Evolutionary conservation across 2,329 filamentous ascomycete genomes (phyloP).

Genomic region (Fusarium concolor): DNA sequence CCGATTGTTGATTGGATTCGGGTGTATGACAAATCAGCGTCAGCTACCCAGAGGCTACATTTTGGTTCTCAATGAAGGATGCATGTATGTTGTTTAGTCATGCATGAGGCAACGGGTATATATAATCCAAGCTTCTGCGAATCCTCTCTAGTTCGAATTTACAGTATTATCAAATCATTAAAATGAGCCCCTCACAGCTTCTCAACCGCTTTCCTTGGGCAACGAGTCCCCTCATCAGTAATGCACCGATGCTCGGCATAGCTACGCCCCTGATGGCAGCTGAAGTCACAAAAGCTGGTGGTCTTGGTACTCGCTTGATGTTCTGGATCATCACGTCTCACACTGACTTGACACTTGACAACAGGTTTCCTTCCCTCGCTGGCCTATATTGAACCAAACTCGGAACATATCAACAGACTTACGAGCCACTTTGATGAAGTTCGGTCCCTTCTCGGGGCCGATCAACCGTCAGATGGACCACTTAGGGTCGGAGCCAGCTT

Average conservation of each 20-base stretch:
- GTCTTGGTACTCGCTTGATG: slow-evolving; percentile 48
- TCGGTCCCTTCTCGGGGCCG: slow-evolving; percentile 44
- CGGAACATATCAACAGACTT: slow-evolving; percentile 50
- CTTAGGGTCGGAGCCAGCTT: slow-evolving; percentile 69
- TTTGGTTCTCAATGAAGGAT: background rate
- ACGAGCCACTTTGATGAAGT: slow-evolving; percentile 49
- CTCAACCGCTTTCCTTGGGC: slow-evolving; percentile 49
- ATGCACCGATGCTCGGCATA: slow-evolving; percentile 53
- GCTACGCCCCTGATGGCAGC: slow-evolving; percentile 51
- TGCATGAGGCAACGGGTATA: background rate
- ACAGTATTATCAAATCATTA: background rate
- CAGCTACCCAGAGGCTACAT: background rate
- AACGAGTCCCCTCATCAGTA: slow-evolving; percentile 49
- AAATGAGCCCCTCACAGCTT: slow-evolving; percentile 45
- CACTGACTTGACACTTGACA: background rate
- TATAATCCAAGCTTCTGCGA: background rate
- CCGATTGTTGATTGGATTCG: background rate
- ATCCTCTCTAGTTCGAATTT: background rate
- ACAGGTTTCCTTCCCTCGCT: slow-evolving; percentile 52
- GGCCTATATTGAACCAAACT: slow-evolving; percentile 47
- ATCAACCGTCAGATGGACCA: slow-evolving; percentile 53
- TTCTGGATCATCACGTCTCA: background rate
- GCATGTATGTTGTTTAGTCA: too few species aligned
- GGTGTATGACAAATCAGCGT: slow-evolving; percentile 32
- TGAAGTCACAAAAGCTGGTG: slow-evolving; percentile 54